A percentile compares a stretch with the other conserved stretches of the same genome.
phyloP scores from a whole-genome alignment of 768 basidiomycete genomes.

The Lactarius quietus region DNA sequence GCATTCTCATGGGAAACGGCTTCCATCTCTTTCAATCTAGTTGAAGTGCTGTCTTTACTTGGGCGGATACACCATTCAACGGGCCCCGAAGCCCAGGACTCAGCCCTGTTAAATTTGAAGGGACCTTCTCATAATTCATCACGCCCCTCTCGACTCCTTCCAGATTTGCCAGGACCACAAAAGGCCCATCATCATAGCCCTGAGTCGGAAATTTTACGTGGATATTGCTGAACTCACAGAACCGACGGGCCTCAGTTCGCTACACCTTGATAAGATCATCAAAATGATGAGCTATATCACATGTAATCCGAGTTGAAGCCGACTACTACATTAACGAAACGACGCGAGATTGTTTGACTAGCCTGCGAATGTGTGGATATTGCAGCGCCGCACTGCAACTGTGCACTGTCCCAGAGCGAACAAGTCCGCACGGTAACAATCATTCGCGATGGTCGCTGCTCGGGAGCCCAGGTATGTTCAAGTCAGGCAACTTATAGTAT shows the following conservation, averaged over 20 bases:
- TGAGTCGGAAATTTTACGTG: background rate
- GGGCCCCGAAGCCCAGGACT: background rate
- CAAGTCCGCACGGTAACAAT: background rate
- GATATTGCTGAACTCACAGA: background rate
- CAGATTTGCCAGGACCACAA: background rate
- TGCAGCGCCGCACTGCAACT: too few species aligned
- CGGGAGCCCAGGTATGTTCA: background rate
- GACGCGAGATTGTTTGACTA: background rate
- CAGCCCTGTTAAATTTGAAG: background rate
- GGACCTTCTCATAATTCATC: background rate
- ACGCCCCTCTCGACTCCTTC: background rate
- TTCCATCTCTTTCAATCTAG: background rate
- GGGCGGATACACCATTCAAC: background rate
- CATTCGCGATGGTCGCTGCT: background rate
- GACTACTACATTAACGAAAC: background rate
- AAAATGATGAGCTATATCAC: background rate
- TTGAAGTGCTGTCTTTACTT: background rate
- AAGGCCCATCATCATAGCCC: background rate
- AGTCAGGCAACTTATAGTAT: background rate
- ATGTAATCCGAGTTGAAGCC: background rate
- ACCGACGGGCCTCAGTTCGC: background rate
- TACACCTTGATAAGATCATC: background rate
- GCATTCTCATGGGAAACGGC: background rate
- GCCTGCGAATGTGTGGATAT: too few species aligned
- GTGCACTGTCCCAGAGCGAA: background rate